Base-by-base conservation (phyloP, 2,329 filamentous ascomycete genomes). In the Microdochium paspali region DNA sequence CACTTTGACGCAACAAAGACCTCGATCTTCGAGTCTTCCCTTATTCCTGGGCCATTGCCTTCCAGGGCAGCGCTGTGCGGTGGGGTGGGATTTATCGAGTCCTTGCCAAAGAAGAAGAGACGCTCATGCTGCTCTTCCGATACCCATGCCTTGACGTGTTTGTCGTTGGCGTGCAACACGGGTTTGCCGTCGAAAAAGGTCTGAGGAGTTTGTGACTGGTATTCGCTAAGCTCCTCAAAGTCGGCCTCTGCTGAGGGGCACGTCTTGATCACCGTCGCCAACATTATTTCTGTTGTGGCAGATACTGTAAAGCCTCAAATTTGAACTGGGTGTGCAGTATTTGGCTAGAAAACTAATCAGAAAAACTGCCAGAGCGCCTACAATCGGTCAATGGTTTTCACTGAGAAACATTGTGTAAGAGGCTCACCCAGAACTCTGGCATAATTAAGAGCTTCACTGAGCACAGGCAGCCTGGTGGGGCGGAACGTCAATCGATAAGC, bases 131-230 rank as follows among this genome's bases (percentile, higher is more conserved):
- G 77, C 35, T 73, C 69, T 30, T 66, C 69, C 24, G 77, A 70
- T 20, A 84, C 67, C 57, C 77, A 76, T 3, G 83, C 77, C 32
- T 77, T 80, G 47, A 80, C 72, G 49, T 71, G 69, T 12, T 69
- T 55, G 32, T 76, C 71, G 57, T 83, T 78, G 54, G 77, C 78
- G 65, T 90, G 79, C 3, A 90, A 74, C 40, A 90, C 75, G 1
- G 86, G 80, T 58, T 85, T 87, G 24, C 78, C 79, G 55, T 75
- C 78, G 56, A 82, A 84, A 66, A 90, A 91, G 39, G 78, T 84
- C 49, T 73, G 71, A 1, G 87, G 87, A 1, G 87, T 91, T 58
- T 82, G 80, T 46, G 80, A 72, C 62, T 88, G 79, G 61, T 89
- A 85, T 51, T 87, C 81, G 49, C 74, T 69, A 43, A 90, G 73